Evolutionary conservation across 2,329 filamentous ascomycete genomes (phyloP), one percentile per base, ranked within the genome.

Genomic region (Fusarium falciforme): DNA sequence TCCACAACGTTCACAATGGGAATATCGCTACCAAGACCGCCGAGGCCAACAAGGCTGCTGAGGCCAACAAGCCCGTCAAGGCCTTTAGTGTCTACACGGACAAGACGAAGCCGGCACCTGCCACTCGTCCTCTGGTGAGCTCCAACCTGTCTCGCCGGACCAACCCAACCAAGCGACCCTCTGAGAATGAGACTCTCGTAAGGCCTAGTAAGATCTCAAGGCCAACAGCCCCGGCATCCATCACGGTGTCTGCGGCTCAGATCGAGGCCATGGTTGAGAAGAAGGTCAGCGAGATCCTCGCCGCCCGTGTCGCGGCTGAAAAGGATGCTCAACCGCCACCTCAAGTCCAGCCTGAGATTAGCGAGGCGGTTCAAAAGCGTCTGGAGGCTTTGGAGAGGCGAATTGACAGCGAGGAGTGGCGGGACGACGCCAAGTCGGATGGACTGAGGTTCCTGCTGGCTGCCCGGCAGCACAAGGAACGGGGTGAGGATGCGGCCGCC

Each of bases 191-290:
- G 64, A 72, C 75, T 55, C 80, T 75, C 57, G 72, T 81, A 54
- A 85, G 89, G 11, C 86, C 87, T 1, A 83, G 84, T 44, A 91
- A 90, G 72, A 80, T 87, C 74, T 78, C 61, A 57, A 55, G 66
- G 64, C 35, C 68, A 72, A 33, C 74, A 62, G 72, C 78, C 71
- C 71, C 83, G 74, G 74, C 76, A 33, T 80, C 72, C 71, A 77
- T 82, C 73, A 88, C 85, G 81, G 87, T 94, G 10, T 93, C 92
- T 0, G 89, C 91, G 20, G 92, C 91, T 14, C 92, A 92, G 61
- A 97, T 98, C 69, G 95, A 98, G 81, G 94, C 95, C 42, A 91
- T 98, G 84, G 94, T 98, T 2, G 94, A 98, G 82, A 94, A 93
- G 77, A 97, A 97, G 79, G 94, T 98, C 1, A 92, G 93, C 68